Evolutionary conservation across 78 protist species (phyloP), one percentile per base, ranked within the genome.

Genomic region (Planoprotostelium fungivorum): DNA sequence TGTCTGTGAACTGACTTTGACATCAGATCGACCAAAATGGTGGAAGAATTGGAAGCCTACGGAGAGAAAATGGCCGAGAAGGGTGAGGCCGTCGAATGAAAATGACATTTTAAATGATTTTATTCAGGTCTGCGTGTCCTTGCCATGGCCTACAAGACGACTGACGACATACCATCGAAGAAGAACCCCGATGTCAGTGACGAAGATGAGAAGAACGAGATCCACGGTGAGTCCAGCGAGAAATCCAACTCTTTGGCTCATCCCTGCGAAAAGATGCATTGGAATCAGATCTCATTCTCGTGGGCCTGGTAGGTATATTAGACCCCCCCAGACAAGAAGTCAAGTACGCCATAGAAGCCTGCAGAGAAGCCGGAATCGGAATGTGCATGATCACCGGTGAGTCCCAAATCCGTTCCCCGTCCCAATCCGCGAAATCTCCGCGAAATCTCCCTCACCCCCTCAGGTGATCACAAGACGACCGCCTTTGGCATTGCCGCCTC

Each of bases 331-430:
- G 96, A 29, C 31, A 51, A 25, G 73, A 51, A 51, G 73, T 51
- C 73, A 51, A 51, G 10, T 37, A 29, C 28, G 94, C 97, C 28
- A 90, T 93, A 36, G 88, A 36, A 28, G 23, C 0, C 63, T 93
- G 96, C 95, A 0, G 38, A 29, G 1, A 63, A 25, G 95, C 97
- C 35, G 97, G 97, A 34, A 92, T 96, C 35, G 88, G 94, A 1
- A 94, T 96, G 34, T 86, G 89, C 38, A 89, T 93, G 89, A 93
- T 96, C 84, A 96, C 97, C 34, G 97, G 86, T 28, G n/a, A n/a
- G n/a, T n/a, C n/a, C n/a, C n/a, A n/a, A n/a, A n/a, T n/a, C n/a
- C n/a, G n/a, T n/a, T n/a, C n/a, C n/a, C n/a, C n/a, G n/a, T n/a
- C n/a, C n/a, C n/a, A n/a, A n/a, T n/a, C n/a, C n/a, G n/a, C n/a